Conservation (phyloP, 345 rosid species). For the Camelina hispida region DNA sequence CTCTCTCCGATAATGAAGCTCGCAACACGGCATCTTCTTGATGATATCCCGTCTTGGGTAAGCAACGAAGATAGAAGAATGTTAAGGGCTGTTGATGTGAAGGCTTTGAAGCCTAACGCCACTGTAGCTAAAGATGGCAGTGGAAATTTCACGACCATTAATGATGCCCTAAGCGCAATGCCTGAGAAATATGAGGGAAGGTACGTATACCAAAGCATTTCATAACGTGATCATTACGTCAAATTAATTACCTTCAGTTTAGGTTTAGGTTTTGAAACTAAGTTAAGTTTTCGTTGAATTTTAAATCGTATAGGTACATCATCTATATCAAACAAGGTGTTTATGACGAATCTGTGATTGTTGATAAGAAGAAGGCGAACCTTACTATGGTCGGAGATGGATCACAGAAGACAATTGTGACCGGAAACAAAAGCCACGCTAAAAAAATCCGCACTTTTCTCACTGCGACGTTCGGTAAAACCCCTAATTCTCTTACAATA, state of each 20-base stretch:
- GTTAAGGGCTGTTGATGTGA: slow-evolving; percentile 46
- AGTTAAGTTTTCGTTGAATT: slow-evolving; percentile 1
- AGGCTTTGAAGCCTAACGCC: slow-evolving; percentile 54
- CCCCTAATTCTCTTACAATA: neutral
- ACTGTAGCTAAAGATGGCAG: slow-evolving; percentile 84
- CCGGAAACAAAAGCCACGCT: slow-evolving; percentile 61
- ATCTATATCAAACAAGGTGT: slow-evolving; percentile 73
- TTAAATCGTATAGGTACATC: slow-evolving; percentile 54
- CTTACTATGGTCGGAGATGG: slow-evolving; percentile 82
- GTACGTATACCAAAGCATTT: slow-evolving; percentile 38
- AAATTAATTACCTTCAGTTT: neutral
- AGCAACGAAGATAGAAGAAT: slow-evolving; percentile 62
- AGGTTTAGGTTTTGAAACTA: neutral
- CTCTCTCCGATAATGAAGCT: slow-evolving; percentile 22
- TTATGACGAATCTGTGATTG: slow-evolving; percentile 64
- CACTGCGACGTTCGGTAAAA: slow-evolving; percentile 71
- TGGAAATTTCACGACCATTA: slow-evolving; percentile 69
- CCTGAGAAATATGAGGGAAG: slow-evolving; percentile 64
- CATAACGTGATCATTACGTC: slow-evolving; percentile 3
- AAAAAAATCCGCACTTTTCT: slow-evolving; percentile 64
- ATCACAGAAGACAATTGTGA: slow-evolving; percentile 72
- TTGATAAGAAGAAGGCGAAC: slow-evolving; percentile 59
- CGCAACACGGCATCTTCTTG: slow-evolving; percentile 51
- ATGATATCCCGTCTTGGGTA: slow-evolving; percentile 63
- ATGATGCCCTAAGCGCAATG: slow-evolving; percentile 65